Conservation (phyloP, 805 yeast species). For the Lipomyces lipofer region DNA sequence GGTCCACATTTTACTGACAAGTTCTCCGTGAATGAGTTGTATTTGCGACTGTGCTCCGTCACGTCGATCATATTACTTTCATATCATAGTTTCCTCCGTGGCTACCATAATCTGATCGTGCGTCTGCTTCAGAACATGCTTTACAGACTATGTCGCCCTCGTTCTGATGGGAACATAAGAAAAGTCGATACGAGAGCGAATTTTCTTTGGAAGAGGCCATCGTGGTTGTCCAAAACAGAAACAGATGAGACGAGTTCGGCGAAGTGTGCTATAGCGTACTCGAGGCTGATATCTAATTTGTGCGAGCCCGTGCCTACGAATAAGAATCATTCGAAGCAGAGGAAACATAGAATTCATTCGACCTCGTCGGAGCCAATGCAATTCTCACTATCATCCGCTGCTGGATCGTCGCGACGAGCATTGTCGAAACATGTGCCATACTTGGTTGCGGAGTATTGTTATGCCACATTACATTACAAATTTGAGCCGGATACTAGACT, state of each 20-base stretch:
- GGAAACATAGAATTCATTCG: conserved; percentile 2
- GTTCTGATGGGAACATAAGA: conserved; percentile 16
- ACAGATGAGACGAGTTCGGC: conserved; percentile 19
- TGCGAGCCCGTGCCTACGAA: conserved; percentile 15
- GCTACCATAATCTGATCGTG: conserved; percentile 70
- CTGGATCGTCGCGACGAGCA: conserved; percentile 53
- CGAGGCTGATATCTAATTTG: conserved; percentile 22
- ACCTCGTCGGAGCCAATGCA: conserved; percentile 9
- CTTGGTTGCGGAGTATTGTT: conserved; percentile 59
- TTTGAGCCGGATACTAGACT: conserved; percentile 46
- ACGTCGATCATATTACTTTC: conserved; percentile 62
- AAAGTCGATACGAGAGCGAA: not conserved
- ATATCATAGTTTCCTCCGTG: conserved; percentile 68
- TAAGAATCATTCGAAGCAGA: not conserved
- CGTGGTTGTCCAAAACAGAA: conserved; percentile 9
- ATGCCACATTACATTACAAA: conserved; percentile 51
- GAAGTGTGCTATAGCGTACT: conserved; percentile 16
- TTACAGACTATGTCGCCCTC: conserved; percentile 44
- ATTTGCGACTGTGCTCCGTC: conserved; percentile 47
- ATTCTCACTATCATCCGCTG: conserved; percentile 48
- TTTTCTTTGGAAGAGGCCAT: conserved; percentile 19
- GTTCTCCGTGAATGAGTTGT: conserved; percentile 39
- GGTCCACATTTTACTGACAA: conserved; percentile 33
- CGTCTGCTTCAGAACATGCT: conserved; percentile 53
- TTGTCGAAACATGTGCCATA: conserved; percentile 65